Base-by-base conservation (phyloP, 106 monocot species). In the Phalaenopsis equestris region DNA sequence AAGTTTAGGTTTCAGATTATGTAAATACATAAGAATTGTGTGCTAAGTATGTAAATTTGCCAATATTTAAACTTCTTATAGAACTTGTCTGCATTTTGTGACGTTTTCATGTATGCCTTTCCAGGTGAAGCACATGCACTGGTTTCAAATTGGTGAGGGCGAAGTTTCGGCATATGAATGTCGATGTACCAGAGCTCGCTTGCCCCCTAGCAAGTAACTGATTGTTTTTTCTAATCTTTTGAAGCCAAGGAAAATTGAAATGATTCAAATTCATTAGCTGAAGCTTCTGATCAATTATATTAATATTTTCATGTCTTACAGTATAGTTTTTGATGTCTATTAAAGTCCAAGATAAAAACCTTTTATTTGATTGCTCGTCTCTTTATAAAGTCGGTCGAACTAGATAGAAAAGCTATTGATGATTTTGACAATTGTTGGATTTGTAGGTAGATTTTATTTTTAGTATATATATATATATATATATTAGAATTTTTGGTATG, bases 81-180 rank as follows among this genome's bases (percentile, higher is more conserved):
- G 39, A 18, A 52, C 72, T 80, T 73, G 8, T 80, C 21, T 42
- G 41, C 39, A 19, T 30, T 81, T 11, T 70, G 38, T 24, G n/a
- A 42, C 19, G 57, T 41, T 16, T 86, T 37, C 58, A 56, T 52
- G 39, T 45, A 56, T 76, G 42, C 46, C 9, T 55, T 80, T 78
- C 39, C 84, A 96, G 96, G 96, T 97, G 43, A 97, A 92, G 79
- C 97, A 97, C 80, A 89, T 97, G 97, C 94, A 91, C 48, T 97
- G 97, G 97, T 94, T 87, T 87, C 85, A 79, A 81, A 78, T 88
- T 75, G 90, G 90, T 45, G 82, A 74, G 43, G 74, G 79, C 79
- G 80, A 94, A 85, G 79, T 85, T 83, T 87, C 94, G 79, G 42
- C 80, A 77, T 97, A 94, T 88, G 97, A 97, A 78, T 97, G 97